These are phyloP conservation scores for Fusarium temperatum DNA, from an alignment of 2,329 filamentous ascomycete species.

Conservation along the genomic window DNA sequence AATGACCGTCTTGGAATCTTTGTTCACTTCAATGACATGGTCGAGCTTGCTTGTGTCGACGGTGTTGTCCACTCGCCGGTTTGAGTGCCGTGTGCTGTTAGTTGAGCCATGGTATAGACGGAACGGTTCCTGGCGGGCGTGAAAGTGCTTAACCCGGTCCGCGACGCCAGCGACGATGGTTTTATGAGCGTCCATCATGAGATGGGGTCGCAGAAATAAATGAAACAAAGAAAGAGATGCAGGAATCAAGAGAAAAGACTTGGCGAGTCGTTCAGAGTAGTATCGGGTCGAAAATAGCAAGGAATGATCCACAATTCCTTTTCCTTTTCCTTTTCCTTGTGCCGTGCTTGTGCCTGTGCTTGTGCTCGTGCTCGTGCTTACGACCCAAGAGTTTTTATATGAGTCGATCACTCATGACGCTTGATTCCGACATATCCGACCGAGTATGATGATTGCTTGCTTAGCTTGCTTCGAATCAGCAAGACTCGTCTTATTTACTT, in stretches of 20 bases:
- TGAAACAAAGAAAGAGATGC: background rate
- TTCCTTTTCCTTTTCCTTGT: slow-evolving; percentile 14
- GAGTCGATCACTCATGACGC: slow-evolving; percentile 7
- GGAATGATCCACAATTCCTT: slow-evolving; percentile 27
- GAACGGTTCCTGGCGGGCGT: slow-evolving; percentile 62
- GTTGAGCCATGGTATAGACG: slow-evolving; percentile 82
- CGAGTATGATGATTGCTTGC: background rate
- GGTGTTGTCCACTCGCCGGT: slow-evolving; percentile 60
- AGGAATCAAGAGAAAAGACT: slow-evolving; percentile 3
- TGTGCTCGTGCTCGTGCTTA: background rate
- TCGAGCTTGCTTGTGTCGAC: slow-evolving; percentile 73
- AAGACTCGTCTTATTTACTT: background rate
- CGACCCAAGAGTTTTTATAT: slow-evolving; percentile 8
- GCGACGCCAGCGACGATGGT: slow-evolving; percentile 55
- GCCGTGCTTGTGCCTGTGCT: background rate
- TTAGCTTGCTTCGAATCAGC: slow-evolving; percentile 3
- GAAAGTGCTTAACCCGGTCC: slow-evolving; percentile 54
- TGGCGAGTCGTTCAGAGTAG: slow-evolving; percentile 23
- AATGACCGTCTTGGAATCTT: slow-evolving; percentile 61
- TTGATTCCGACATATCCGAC: slow-evolving; percentile 31
- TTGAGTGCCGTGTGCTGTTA: slow-evolving; percentile 74
- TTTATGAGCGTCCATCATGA: slow-evolving; percentile 55
- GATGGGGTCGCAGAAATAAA: background rate
- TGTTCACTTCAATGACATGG: slow-evolving; percentile 70
- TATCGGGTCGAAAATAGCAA: slow-evolving; percentile 28